Conservation (phyloP, 805 yeast species). For the Vanderwaltozyma verrucispora region DNA sequence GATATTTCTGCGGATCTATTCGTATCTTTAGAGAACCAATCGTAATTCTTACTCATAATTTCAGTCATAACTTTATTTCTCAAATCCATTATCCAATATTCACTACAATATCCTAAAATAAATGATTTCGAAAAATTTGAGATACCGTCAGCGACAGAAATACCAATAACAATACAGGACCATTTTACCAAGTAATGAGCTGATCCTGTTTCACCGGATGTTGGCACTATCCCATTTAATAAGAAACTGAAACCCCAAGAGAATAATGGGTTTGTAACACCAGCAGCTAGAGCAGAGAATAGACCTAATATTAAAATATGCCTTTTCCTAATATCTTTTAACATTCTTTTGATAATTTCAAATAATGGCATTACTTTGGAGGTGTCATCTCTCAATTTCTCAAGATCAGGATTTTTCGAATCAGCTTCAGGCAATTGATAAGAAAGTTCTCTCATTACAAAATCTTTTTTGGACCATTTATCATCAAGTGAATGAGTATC, state of each 20-base stretch:
- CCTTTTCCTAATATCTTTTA: constrained; percentile 18
- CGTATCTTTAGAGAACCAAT: constrained; percentile 38
- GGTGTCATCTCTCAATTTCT: neutral
- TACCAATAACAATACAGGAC: constrained; percentile 53
- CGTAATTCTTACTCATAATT: constrained; percentile 41
- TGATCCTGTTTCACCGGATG: constrained; percentile 24
- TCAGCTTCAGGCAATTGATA: neutral
- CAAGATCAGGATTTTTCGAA: neutral
- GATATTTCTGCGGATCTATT: constrained; percentile 43
- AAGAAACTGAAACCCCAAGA: constrained; percentile 68
- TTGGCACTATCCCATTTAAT: constrained; percentile 50
- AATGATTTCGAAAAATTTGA: constrained; percentile 42
- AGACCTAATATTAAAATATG: constrained; percentile 40
- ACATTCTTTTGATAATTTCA: constrained; percentile 25
- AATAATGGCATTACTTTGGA: constrained; percentile 18
- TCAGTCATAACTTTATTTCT: constrained; percentile 40
- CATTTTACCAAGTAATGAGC: constrained; percentile 38
- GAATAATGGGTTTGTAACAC: constrained; percentile 63
- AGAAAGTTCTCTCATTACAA: neutral
- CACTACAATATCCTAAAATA: constrained; percentile 49
- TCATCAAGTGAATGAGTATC: neutral
- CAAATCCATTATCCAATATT: constrained; percentile 50
- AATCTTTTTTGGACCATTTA: neutral
- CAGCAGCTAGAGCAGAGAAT: constrained; percentile 41
- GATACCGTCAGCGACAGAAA: constrained; percentile 56